phyloP scores from a whole-genome alignment of 345 rosid genomes.

The Excoecaria cochinchinensis region DNA sequence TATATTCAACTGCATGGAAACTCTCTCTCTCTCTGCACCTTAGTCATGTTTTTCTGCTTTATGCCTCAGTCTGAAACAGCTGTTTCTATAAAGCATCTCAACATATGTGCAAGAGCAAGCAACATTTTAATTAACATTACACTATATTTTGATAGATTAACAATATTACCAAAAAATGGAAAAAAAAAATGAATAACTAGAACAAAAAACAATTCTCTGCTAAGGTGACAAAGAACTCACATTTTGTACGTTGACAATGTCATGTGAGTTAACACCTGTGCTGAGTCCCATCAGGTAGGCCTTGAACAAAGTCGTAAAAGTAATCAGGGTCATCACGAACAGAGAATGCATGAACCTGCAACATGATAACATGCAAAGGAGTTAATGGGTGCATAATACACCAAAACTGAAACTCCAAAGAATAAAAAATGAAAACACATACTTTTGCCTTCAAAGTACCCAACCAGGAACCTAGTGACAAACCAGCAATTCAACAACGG shows the following conservation, averaged over 20 bases:
- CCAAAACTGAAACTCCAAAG: background rate
- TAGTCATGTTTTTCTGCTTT: background rate
- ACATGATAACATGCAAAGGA: constrained; percentile 14
- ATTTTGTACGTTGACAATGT: constrained; percentile 62
- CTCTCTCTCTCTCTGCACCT: background rate
- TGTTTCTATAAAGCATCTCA: background rate
- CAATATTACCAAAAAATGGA: background rate
- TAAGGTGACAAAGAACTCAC: constrained; percentile 42
- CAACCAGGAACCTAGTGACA: constrained; percentile 73
- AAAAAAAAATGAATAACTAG: background rate
- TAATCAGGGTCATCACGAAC: constrained; percentile 93
- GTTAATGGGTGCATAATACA: background rate
- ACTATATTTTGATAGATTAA: background rate
- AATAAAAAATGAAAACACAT: constrained; percentile 12
- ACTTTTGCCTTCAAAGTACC: constrained; percentile 85
- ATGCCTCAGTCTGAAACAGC: background rate
- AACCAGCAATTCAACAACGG: constrained; percentile 61
- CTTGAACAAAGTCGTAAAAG: constrained; percentile 83
- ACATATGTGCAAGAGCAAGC: background rate
- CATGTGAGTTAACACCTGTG: constrained; percentile 67
- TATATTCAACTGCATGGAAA: background rate
- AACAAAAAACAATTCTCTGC: background rate
- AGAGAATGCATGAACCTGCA: constrained; percentile 89
- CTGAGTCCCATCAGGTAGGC: constrained; percentile 72
- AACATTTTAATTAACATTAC: background rate